A percentile compares a stretch with the other conserved stretches of the same genome.
Conservation (phyloP, 2,329 filamentous ascomycete genomes). For the Colletotrichum lentis region DNA sequence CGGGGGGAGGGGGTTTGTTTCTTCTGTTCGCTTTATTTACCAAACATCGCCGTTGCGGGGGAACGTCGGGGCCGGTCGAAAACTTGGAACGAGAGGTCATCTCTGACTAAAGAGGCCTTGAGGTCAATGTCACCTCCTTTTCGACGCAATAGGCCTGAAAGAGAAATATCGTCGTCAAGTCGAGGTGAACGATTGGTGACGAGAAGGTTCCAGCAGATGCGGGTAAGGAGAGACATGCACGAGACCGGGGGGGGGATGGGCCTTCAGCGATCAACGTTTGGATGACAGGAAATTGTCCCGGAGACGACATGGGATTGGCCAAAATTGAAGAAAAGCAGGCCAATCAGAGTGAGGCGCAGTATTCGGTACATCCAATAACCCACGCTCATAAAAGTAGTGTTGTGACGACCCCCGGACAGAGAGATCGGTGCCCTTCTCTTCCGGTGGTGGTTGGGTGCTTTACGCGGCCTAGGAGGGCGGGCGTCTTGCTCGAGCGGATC, state of each 20-base stretch:
- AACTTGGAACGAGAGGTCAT: slow-evolving; percentile 22
- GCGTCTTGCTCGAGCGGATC: slow-evolving; percentile 2
- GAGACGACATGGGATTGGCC: slow-evolving; percentile 34
- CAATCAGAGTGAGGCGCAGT: slow-evolving; percentile 39
- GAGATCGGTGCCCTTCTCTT: not conserved
- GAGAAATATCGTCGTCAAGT: slow-evolving; percentile 25
- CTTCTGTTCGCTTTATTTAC: not conserved
- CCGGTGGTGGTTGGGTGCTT: slow-evolving; percentile 19
- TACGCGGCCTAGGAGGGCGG: slow-evolving; percentile 15
- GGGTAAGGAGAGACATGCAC: slow-evolving; percentile 48
- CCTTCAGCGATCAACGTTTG: slow-evolving; percentile 11
- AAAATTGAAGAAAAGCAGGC: slow-evolving; percentile 27
- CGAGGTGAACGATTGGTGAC: slow-evolving; percentile 27
- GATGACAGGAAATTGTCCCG: slow-evolving; percentile 26
- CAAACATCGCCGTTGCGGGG: slow-evolving; percentile 1
- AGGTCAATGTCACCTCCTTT: slow-evolving; percentile 17
- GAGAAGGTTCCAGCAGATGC: slow-evolving; percentile 38
- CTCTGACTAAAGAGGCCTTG: slow-evolving; percentile 24
- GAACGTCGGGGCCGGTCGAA: slow-evolving; percentile 1
- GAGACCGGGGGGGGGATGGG: slow-evolving; percentile 30
- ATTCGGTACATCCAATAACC: slow-evolving; percentile 24
- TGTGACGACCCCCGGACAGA: not conserved
- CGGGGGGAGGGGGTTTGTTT: not conserved
- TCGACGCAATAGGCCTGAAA: slow-evolving; percentile 10
- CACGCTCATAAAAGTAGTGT: not conserved